A percentile compares a stretch with the other conserved stretches of the same genome.
Evolutionary conservation across 176 grass and related monocot species (phyloP).

Genomic region (Oryza meridionalis): DNA sequence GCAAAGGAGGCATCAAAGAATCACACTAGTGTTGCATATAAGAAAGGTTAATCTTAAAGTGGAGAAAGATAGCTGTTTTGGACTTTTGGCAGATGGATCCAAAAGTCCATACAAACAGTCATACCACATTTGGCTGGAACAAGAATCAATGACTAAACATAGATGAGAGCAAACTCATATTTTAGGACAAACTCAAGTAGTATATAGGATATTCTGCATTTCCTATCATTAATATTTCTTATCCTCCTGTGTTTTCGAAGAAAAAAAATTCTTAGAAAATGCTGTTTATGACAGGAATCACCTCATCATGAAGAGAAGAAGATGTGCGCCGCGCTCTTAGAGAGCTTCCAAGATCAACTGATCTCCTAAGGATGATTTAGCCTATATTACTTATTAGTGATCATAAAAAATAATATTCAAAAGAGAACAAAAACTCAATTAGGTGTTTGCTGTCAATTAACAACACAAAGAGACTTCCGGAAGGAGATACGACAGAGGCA

Average conservation of each 20-base stretch:
- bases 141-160: background rate
- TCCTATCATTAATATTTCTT: conserved; percentile 24
- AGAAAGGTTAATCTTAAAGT: conserved; percentile 11
- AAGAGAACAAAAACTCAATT: conserved; percentile 33
- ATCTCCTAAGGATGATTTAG: conserved; percentile 70
- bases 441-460: conserved; percentile 35
- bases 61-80: conserved; percentile 23
- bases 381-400: conserved; percentile 50
- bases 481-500: background rate
- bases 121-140: conserved; percentile 41
- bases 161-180: background rate
- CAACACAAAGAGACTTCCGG: conserved; percentile 4
- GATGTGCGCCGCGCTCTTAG: conserved; percentile 62
- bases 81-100: conserved; percentile 15
- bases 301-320: conserved; percentile 80
- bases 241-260: background rate
- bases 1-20: conserved; percentile 42
- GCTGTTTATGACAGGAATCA: conserved; percentile 48
- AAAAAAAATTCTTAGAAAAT: conserved; percentile 12
- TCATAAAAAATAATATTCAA: conserved; percentile 33
- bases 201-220: conserved; percentile 20
- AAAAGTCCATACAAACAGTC: conserved; percentile 32
- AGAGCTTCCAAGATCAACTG: conserved; percentile 87
- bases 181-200: conserved; percentile 20
- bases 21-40: background rate